Evolutionary conservation across 2,329 filamentous ascomycete genomes (phyloP), one percentile per base, ranked within the genome.

Genomic region (Exophiala bonariae): DNA sequence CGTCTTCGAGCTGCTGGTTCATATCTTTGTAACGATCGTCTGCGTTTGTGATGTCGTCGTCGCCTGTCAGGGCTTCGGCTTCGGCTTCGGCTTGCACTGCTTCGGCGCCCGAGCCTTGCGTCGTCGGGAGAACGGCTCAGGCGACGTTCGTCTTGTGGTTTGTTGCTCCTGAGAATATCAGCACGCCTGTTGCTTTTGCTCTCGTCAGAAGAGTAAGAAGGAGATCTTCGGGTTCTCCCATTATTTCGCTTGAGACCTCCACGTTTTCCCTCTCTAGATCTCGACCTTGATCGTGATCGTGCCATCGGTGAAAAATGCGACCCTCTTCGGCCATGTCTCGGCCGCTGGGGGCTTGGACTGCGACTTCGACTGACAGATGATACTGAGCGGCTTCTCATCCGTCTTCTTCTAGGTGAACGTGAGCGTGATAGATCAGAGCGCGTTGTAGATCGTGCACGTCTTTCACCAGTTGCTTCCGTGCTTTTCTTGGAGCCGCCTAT

Each of bases 371-470:
- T 66, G 41, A 65, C 63, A 50, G 67, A 67, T 42, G 65, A 49
- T 39, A 19, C 58, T 41, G 68, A 71, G 60, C 67, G 62, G 52
- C 60, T 66, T 62, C 66, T 65, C 57, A 62, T 62, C 59, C 66
- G 67, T 51, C 65, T 61, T 70, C 70, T 64, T 73, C 73, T 79
- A 69, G 73, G 68, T 65, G 72, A 72, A 69, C 67, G 77, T 78
- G 77, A 80, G 75, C 74, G 75, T 60, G 73, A 74, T 62, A 70
- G 69, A 59, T 70, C 64, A 70, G 65, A 69, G 60, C 70, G 70
- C 64, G 71, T 67, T 58, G 60, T 64, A 63, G 76, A 76, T 70
- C 73, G 69, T 60, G 69, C 66, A 66, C 70, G 43, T 47, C 46
- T 49, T 39, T 64, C 69, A 70, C 67, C 66, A 56, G 68, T 38